A percentile compares a stretch with the other conserved stretches of the same genome.
phyloP scores from a whole-genome alignment of 1,139 yeast genomes.

The Trichomonascaceae sp. region DNA sequence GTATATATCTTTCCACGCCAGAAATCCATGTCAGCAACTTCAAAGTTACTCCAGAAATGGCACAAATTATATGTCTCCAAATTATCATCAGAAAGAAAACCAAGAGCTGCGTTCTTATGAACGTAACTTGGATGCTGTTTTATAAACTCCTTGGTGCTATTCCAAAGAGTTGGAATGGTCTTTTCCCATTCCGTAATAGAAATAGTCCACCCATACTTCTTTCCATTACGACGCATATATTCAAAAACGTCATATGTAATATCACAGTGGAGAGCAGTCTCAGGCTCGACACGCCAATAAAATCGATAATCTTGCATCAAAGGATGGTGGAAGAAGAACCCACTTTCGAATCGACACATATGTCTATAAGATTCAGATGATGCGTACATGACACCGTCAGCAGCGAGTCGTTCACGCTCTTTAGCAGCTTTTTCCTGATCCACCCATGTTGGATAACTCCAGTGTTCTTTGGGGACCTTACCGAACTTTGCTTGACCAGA shows the following conservation, averaged over 20 bases:
- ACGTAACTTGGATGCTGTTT: conserved; percentile 44
- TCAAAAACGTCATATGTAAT: conserved; percentile 58
- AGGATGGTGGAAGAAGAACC: conserved; percentile 56
- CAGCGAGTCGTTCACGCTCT: conserved; percentile 44
- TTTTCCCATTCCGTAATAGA: conserved; percentile 54
- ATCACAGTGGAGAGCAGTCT: conserved; percentile 56
- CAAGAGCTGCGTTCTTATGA: conserved; percentile 59
- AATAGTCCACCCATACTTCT: conserved; percentile 60
- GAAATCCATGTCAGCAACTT: conserved; percentile 71
- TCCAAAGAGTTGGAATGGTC: conserved; percentile 59
- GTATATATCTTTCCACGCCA: conserved; percentile 65
- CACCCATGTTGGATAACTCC: conserved; percentile 71
- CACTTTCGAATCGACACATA: conserved; percentile 71
- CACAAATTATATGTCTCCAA: conserved; percentile 57
- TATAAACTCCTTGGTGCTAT: conserved; percentile 46
- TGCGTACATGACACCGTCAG: conserved; percentile 52
- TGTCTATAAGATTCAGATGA: conserved; percentile 60
- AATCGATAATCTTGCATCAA: conserved; percentile 51
- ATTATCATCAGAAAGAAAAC: conserved; percentile 65
- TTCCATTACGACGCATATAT: conserved; percentile 53
- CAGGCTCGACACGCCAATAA: conserved; percentile 74
- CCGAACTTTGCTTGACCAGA: conserved; percentile 63
- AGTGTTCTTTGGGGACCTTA: conserved; percentile 54
- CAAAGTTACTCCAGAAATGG: conserved; percentile 93
- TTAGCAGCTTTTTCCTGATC: conserved; percentile 52